These are phyloP conservation scores for Beauveria sp. DNA, from an alignment of 2,329 filamentous ascomycete genomes.

Conservation along the genomic window DNA sequence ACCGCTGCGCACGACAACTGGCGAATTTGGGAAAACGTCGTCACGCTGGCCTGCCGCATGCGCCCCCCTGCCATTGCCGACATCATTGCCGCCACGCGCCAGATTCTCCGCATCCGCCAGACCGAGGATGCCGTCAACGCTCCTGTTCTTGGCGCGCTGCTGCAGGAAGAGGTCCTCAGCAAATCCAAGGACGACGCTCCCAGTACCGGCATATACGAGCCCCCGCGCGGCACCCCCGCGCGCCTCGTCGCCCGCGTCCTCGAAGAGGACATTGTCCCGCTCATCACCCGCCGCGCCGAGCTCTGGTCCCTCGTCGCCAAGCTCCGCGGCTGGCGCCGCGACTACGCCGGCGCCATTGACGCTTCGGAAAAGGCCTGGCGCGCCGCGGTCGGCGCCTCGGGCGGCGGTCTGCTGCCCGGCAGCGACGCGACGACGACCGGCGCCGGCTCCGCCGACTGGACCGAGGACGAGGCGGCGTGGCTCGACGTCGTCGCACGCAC, in stretches of 20 bases:
- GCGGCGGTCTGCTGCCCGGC: slow-evolving; percentile 32
- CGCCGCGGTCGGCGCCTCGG: slow-evolving; percentile 50
- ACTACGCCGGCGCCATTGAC: slow-evolving; percentile 65
- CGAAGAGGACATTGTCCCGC: slow-evolving; percentile 66
- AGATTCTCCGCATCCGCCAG: slow-evolving; percentile 68
- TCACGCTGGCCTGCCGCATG: slow-evolving; percentile 76
- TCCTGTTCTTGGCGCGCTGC: slow-evolving; percentile 61
- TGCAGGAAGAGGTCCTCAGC: slow-evolving; percentile 59
- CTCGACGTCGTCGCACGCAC: slow-evolving; percentile 68
- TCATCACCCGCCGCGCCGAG: slow-evolving; percentile 72
- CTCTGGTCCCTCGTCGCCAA: slow-evolving; percentile 71
- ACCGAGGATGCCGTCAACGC: slow-evolving; percentile 74
- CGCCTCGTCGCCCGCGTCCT: slow-evolving; percentile 63
- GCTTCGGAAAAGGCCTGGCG: slow-evolving; percentile 89
- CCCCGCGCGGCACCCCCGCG: slow-evolving; percentile 49
- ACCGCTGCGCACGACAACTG: slow-evolving; percentile 76
- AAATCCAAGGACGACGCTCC: slow-evolving; percentile 28
- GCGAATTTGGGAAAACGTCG: slow-evolving; percentile 94
- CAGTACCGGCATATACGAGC: slow-evolving; percentile 24
- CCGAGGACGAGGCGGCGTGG: slow-evolving; percentile 58
- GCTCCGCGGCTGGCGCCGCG: slow-evolving; percentile 64
- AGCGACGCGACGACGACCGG: slow-evolving; percentile 2
- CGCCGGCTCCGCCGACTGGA: slow-evolving; percentile 21
- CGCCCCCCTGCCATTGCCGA: slow-evolving; percentile 68
- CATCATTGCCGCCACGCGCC: slow-evolving; percentile 65